Percentiles rank a stretch among this genome's conserved stretches.
phyloP scores from a whole-genome alignment of 306 rosid genomes.

The Lathyrus oleraceus region DNA sequence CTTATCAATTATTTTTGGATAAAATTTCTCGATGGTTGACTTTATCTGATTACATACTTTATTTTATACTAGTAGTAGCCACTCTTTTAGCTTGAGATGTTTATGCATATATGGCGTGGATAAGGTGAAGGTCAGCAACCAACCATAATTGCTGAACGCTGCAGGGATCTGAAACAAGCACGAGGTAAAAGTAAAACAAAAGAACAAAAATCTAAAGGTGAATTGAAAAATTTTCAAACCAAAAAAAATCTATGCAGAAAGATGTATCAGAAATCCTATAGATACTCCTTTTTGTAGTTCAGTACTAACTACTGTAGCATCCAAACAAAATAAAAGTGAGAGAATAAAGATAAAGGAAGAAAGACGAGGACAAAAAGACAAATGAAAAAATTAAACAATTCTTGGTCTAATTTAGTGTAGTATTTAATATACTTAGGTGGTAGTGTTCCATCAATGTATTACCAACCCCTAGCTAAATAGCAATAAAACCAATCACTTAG shows the following conservation, averaged over 20 bases:
- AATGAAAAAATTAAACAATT: slow-evolving; percentile 6
- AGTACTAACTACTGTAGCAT: too few species aligned
- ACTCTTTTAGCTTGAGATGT: background rate
- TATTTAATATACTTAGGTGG: slow-evolving; percentile 19
- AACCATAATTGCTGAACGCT: too few species aligned
- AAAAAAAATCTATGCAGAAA: too few species aligned
- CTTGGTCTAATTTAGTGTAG: background rate
- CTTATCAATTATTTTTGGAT: too few species aligned
- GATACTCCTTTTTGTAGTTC: slow-evolving; percentile 34
- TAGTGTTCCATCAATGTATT: slow-evolving; percentile 30
- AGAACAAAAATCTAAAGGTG: too few species aligned
- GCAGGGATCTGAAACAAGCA: too few species aligned
- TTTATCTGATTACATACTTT: too few species aligned
- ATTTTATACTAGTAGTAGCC: background rate
- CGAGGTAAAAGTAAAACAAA: too few species aligned
- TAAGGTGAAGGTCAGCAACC: background rate
- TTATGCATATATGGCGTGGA: background rate
- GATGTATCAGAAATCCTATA: too few species aligned
- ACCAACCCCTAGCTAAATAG: slow-evolving; percentile 21
- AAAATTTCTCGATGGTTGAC: too few species aligned
- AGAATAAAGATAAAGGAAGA: background rate
- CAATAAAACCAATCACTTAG: background rate
- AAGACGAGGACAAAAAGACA: slow-evolving; percentile 26
- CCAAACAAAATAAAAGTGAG: background rate
- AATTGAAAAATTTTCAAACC: too few species aligned